Evolutionary conservation across 2,329 filamentous ascomycete genomes (phyloP).

Genomic region (Xylaria sp.): DNA sequence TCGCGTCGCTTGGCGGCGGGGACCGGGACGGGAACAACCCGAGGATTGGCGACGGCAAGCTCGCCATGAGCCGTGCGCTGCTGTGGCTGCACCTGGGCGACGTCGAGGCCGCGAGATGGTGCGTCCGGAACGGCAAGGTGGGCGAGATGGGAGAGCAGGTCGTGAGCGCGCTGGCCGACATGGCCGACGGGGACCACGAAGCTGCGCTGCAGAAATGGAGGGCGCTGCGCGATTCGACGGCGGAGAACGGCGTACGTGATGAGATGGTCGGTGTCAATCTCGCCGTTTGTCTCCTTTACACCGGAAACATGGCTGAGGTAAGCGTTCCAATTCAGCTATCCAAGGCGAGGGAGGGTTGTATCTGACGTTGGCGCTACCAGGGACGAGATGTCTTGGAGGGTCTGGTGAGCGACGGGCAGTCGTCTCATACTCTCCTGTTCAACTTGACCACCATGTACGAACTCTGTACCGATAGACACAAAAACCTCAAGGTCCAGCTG

Average conservation of each 20-base stretch:
- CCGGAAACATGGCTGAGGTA: conserved; percentile 74
- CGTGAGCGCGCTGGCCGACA: conserved; percentile 70
- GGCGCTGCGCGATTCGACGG: conserved; percentile 49
- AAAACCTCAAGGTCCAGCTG: conserved; percentile 69
- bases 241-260: conserved; percentile 47
- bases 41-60: conserved; percentile 39
- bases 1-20: conserved; percentile 57
- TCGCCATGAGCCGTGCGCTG: conserved; percentile 60
- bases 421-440: conserved; percentile 81
- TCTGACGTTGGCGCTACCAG: conserved; percentile 43
- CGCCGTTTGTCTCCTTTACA: conserved; percentile 83
- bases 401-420: conserved; percentile 63
- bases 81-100: conserved; percentile 82
- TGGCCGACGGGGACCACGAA: conserved; percentile 76
- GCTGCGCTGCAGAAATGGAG: conserved; percentile 66
- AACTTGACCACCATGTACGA: conserved; percentile 93
- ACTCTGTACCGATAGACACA: conserved; percentile 78
- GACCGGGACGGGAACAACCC: conserved; percentile 38
- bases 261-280: conserved; percentile 81
- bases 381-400: conserved; percentile 68
- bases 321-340: conserved; percentile 22
- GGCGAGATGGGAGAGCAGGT: conserved; percentile 49
- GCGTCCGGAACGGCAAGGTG: conserved; percentile 47
- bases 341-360: not conserved
- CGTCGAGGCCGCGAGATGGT: conserved; percentile 63